Conservation (phyloP, 2,329 filamentous ascomycete genomes). For the Macrophomina pseudophaseolina region DNA sequence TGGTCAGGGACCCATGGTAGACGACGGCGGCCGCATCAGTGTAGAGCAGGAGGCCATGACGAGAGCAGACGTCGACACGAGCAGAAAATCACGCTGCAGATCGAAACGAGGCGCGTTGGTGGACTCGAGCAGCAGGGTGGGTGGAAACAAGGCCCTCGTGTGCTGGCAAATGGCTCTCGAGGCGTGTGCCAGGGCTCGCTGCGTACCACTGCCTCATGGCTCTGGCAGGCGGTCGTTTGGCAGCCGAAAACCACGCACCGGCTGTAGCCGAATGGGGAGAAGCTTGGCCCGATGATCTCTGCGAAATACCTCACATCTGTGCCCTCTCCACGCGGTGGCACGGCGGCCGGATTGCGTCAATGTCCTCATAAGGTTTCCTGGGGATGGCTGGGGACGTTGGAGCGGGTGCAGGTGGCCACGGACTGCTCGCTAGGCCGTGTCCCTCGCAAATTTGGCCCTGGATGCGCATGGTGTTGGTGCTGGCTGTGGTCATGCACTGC, state of each 20-base stretch:
- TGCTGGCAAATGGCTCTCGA: background rate
- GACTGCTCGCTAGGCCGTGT: background rate
- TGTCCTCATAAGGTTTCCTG: slow-evolving; percentile 2
- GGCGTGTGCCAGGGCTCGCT: background rate
- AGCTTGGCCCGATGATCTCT: slow-evolving; percentile 20
- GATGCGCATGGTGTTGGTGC: background rate
- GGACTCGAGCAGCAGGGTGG: slow-evolving; percentile 4
- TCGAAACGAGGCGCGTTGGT: slow-evolving; percentile 7
- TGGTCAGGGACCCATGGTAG: slow-evolving; percentile 1
- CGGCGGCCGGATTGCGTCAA: slow-evolving; percentile 4
- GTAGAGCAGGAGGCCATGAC: background rate
- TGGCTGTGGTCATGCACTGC: background rate
- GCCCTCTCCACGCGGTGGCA: slow-evolving; percentile 7
- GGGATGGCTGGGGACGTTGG: slow-evolving; percentile 10
- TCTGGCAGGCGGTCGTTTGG: background rate
- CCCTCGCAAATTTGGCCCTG: background rate
- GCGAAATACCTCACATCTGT: slow-evolving; percentile 17
- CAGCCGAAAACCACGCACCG: slow-evolving; percentile 22
- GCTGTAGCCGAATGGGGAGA: slow-evolving; percentile 20
- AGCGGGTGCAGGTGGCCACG: background rate
- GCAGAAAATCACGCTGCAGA: slow-evolving; percentile 20
- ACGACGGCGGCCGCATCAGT: background rate
- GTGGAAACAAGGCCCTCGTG: slow-evolving; percentile 1
- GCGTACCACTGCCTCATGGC: background rate
- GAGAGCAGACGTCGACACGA: background rate